Evolutionary conservation across 2,329 filamentous ascomycete genomes (phyloP), one percentile per base, ranked within the genome.

Genomic region (Exophiala lecanii-corni): DNA sequence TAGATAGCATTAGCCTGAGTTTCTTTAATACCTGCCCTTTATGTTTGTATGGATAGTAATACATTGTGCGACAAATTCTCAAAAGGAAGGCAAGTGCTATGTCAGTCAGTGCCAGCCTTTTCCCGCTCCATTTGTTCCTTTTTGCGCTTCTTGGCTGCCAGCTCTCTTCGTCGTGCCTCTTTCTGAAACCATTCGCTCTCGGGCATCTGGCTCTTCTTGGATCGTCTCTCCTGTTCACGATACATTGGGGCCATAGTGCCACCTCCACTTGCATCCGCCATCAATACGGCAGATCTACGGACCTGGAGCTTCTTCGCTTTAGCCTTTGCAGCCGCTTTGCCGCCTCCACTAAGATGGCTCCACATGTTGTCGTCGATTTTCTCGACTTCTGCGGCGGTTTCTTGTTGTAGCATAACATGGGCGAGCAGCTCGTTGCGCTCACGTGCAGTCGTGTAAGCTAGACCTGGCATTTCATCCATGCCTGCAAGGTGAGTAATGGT

Each of bases 401-500:
- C 89, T 41, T 89, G 88, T 57, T 95, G 87, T 5, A 97, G 76
- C 53, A 96, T 78, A 2, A 97, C 88, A 56, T 94, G 86, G 55
- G 89, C 83, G 1, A 98, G 75, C 18, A 97, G 75, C 62, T 95
- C 89, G 35, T 88, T 82, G 3, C 89, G 82, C 58, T 95, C 89
- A 5, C 79, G 72, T 0, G 88, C 77, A 2, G 86, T 86, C 2
- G 79, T 79, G 61, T 94, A 97, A 2, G 83, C 84, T 1, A 98
- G 75, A 0, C 82, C 81, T 0, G 84, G 81, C 40, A 91, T 84
- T 46, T 86, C 79, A 48, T 96, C 87, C 51, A 98, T 88, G 38
- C 91, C 92, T 58, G 89, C 84, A 5, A 98, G 75, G 59, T 94
- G 88, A 0, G 92, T 98, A 62, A 98, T 98, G 50, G 97, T 91